phyloP scores from a whole-genome alignment of 2,329 filamentous ascomycete species.

The Paraconiothyrium brasiliense region DNA sequence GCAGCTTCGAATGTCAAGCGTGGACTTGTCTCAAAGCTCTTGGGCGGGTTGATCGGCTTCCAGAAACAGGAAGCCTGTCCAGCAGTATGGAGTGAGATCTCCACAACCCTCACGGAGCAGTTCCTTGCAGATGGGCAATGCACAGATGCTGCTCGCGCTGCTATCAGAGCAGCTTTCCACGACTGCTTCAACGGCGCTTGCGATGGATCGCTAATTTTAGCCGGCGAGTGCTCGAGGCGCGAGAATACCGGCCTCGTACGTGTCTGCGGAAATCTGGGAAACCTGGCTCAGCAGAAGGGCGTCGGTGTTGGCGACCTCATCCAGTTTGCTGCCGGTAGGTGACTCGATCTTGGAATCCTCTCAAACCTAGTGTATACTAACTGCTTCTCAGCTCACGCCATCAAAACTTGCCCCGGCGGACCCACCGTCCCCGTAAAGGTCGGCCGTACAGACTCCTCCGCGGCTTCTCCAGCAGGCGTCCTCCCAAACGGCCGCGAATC shows the following conservation, averaged over 20 bases:
- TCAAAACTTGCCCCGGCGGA: constrained; percentile 49
- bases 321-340: constrained; percentile 45
- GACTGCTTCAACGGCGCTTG: constrained; percentile 50
- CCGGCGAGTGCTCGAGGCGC: constrained; percentile 44
- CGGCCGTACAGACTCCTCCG: constrained; percentile 43
- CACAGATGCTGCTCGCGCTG: constrained; percentile 47
- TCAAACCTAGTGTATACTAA: neutral
- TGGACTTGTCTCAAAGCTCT: constrained; percentile 19
- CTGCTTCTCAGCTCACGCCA: constrained; percentile 39
- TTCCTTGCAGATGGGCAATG: constrained; percentile 47
- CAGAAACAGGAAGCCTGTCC: constrained; percentile 32
- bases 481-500: constrained; percentile 33
- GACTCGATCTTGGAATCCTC: neutral
- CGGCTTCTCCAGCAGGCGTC: constrained; percentile 30
- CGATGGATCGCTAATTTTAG: constrained; percentile 49
- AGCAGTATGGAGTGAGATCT: constrained; percentile 45
- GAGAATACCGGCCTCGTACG: constrained; percentile 57
- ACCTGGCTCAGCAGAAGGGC: constrained; percentile 52
- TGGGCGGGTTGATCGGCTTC: constrained; percentile 9
- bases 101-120: constrained; percentile 41
- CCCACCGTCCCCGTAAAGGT: constrained; percentile 45
- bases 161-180: constrained; percentile 47
- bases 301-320: constrained; percentile 48
- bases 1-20: constrained; percentile 29
- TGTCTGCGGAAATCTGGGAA: constrained; percentile 52